phyloP scores from a whole-genome alignment of 164 flowering plant genomes.

The Aristolochia contorta region DNA sequence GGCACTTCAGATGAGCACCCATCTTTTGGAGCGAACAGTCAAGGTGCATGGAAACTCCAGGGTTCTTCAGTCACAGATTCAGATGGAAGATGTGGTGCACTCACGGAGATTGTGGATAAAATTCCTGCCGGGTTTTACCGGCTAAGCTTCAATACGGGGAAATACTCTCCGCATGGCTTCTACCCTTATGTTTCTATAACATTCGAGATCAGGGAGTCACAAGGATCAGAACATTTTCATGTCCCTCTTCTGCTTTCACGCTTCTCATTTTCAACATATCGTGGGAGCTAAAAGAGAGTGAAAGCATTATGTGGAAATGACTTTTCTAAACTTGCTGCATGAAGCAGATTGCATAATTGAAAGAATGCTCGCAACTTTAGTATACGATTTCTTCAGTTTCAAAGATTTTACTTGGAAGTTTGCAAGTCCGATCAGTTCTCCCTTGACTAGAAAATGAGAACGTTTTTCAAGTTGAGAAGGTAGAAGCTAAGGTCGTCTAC shows the following conservation, averaged over 20 bases:
- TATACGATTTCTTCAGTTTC: too few relatives aligned
- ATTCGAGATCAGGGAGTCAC: constrained; percentile 72
- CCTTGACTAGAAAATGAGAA: too few relatives aligned
- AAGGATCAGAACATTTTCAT: constrained; percentile 77
- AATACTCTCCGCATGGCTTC: constrained; percentile 64
- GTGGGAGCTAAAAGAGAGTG: constrained; percentile 59
- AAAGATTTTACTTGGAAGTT: too few relatives aligned
- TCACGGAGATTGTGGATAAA: constrained; percentile 52
- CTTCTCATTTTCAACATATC: constrained; percentile 76
- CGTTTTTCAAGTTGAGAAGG: too few relatives aligned
- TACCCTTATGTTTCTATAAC: constrained; percentile 82
- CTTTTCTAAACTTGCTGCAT: too few relatives aligned
- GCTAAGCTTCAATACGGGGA: constrained; percentile 81
- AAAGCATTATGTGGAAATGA: too few relatives aligned
- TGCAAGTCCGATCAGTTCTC: too few relatives aligned
- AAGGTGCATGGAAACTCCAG: constrained; percentile 35
- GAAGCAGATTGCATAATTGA: too few relatives aligned
- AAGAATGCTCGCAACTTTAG: too few relatives aligned
- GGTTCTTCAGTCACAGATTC: constrained; percentile 66
- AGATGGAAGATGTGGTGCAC: constrained; percentile 79
- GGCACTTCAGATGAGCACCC: constrained; percentile 35
- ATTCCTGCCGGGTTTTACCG: constrained; percentile 62
- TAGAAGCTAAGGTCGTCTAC: too few relatives aligned
- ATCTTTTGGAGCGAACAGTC: constrained; percentile 23
- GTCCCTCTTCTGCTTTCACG: constrained; percentile 91